Conservation (phyloP, 495 filamentous ascomycete species). For the Cercophora scortea region DNA sequence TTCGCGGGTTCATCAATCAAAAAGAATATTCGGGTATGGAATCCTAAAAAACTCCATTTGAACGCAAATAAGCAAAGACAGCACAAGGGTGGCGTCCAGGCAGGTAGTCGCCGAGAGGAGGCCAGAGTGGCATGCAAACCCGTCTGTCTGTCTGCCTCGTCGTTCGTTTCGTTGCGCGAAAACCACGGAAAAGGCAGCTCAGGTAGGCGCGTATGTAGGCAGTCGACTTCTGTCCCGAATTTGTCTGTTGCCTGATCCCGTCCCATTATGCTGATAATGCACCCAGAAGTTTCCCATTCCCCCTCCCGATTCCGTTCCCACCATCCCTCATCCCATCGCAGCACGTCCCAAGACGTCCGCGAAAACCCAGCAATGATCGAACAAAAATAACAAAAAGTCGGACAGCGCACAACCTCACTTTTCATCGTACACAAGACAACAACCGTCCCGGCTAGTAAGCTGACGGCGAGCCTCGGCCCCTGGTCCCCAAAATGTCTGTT, state of each 20-base stretch:
- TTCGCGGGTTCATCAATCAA: no score
- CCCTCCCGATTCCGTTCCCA: slow-evolving; percentile 1
- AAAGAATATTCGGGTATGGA: no score
- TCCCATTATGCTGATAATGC: background rate
- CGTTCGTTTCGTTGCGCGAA: no score
- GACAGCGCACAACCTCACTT: slow-evolving; percentile 2
- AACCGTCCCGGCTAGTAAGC: slow-evolving; percentile 11
- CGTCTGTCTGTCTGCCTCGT: no score
- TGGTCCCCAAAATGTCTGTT: slow-evolving; percentile 20
- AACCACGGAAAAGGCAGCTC: background rate
- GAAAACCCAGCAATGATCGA: slow-evolving; percentile 5
- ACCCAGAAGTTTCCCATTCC: background rate
- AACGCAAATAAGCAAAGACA: no score
- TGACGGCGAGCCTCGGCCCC: slow-evolving; percentile 7
- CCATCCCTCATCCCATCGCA: no score
- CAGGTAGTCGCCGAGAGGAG: no score
- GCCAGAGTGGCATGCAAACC: no score
- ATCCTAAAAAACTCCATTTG: no score
- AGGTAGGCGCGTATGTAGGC: background rate
- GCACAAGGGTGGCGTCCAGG: no score
- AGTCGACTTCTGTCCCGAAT: background rate
- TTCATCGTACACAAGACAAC: slow-evolving; percentile 22
- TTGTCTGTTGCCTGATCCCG: background rate
- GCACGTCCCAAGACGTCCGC: slow-evolving; percentile 6
- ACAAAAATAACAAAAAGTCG: background rate